Evolutionary conservation across 306 rosid genomes (phyloP).

Genomic region (Prunus fruticosa): DNA sequence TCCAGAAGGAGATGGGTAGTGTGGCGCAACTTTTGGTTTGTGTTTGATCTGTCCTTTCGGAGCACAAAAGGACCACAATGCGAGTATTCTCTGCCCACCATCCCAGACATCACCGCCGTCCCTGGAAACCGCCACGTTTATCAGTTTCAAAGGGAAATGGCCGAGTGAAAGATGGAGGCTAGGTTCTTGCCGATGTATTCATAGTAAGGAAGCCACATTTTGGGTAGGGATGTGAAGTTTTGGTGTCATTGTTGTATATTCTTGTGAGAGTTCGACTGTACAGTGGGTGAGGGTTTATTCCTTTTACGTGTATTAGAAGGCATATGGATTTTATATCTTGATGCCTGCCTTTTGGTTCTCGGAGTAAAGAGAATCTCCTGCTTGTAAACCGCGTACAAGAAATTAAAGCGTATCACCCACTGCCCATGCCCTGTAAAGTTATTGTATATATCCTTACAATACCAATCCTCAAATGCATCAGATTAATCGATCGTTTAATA

Average conservation of each 20-base stretch:
- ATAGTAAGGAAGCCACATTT: slow-evolving; percentile 30
- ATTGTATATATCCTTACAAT: slow-evolving; percentile 39
- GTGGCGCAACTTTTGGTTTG: slow-evolving; percentile 21
- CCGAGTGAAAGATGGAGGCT: slow-evolving; percentile 17
- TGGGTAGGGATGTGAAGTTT: slow-evolving; percentile 38
- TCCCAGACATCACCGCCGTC: neutral
- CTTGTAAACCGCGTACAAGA: slow-evolving; percentile 45
- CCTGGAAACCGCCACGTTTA: neutral
- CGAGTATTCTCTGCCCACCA: slow-evolving; percentile 21
- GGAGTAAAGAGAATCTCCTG: slow-evolving; percentile 31
- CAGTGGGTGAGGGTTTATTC: slow-evolving; percentile 62
- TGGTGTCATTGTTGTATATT: slow-evolving; percentile 65
- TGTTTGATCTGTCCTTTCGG: slow-evolving; percentile 30
- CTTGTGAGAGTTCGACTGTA: slow-evolving; percentile 59
- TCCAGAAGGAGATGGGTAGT: slow-evolving; percentile 54
- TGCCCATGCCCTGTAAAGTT: slow-evolving; percentile 50
- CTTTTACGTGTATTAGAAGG: slow-evolving; percentile 48
- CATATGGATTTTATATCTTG: slow-evolving; percentile 27
- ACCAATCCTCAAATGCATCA: slow-evolving; percentile 27
- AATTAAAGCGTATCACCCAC: slow-evolving; percentile 35
- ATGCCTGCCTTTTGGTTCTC: slow-evolving; percentile 3
- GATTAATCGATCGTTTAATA: slow-evolving; percentile 1
- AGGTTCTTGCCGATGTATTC: slow-evolving; percentile 26
- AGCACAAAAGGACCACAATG: slow-evolving; percentile 21
- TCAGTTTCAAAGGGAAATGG: slow-evolving; percentile 11